phyloP scores from a whole-genome alignment of 2,329 filamentous ascomycete genomes.

The Fusarium buxicola region DNA sequence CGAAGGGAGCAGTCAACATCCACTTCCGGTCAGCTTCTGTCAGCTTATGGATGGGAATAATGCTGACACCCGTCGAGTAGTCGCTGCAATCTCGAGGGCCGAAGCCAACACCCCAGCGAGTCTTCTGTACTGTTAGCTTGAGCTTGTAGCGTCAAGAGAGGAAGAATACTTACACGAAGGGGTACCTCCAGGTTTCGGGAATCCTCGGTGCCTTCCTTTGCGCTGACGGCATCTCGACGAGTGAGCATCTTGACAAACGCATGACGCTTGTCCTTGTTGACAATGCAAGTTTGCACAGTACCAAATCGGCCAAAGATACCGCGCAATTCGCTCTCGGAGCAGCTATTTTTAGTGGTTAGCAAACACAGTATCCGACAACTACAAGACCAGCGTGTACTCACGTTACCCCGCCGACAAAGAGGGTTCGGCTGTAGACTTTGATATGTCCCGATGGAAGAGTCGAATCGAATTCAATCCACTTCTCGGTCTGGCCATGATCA shows the following conservation, averaged over 20 bases:
- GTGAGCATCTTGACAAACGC: constrained; percentile 99
- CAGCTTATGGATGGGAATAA: constrained; percentile 91
- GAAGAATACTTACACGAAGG: constrained; percentile 69
- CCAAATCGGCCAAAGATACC: constrained; percentile 84
- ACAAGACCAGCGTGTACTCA: constrained; percentile 60
- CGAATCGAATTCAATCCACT: constrained; percentile 84
- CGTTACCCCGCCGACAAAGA: constrained; percentile 97
- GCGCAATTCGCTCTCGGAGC: constrained; percentile 84
- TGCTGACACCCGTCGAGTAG: constrained; percentile 89
- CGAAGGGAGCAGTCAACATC: constrained; percentile 94
- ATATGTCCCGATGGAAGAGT: constrained; percentile 81
- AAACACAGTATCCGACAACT: constrained; percentile 4
- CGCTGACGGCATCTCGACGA: constrained; percentile 83
- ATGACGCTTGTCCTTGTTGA: constrained; percentile 97
- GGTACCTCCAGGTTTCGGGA: constrained; percentile 78
- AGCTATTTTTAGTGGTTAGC: constrained; percentile 59
- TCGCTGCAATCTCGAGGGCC: constrained; percentile 97
- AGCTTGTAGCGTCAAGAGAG: constrained; percentile 23
- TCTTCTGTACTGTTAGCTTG: constrained; percentile 62
- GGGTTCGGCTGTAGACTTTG: constrained; percentile 92
- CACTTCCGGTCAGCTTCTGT: constrained; percentile 98
- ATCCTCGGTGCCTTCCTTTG: constrained; percentile 89
- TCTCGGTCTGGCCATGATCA: constrained; percentile 57
- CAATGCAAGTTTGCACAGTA: constrained; percentile 94
- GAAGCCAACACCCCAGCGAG: constrained; percentile 97